Evolutionary conservation across 2,329 filamentous ascomycete species (phyloP).

Genomic region (Biscogniauxia mediterranea): DNA sequence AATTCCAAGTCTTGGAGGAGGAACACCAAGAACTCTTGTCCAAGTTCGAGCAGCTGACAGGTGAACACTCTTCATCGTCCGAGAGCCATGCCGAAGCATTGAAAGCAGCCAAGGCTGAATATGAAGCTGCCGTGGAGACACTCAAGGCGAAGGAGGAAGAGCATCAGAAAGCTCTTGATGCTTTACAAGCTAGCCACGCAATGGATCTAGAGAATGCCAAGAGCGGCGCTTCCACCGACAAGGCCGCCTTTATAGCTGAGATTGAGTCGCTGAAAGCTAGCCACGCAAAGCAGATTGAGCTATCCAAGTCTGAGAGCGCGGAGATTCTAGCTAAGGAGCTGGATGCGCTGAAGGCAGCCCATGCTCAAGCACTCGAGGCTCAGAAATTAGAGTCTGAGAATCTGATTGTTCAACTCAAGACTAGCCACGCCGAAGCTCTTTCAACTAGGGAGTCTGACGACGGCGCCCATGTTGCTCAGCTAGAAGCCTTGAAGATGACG

Average conservation of each 20-base stretch:
- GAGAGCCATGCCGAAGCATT: conserved; percentile 18
- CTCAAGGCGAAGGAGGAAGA: conserved; percentile 51
- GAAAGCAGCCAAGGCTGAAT: conserved; percentile 18
- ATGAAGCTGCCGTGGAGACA: conserved; percentile 41
- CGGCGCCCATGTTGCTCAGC: conserved; percentile 35
- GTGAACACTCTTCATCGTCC: conserved; percentile 20
- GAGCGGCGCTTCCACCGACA: conserved; percentile 48
- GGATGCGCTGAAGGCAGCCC: conserved; percentile 37
- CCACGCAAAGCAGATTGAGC: conserved; percentile 50
- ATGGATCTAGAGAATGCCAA: conserved; percentile 59
- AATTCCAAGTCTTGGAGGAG: conserved; percentile 58
- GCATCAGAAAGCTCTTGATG: conserved; percentile 54
- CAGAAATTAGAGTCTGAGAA: conserved; percentile 42
- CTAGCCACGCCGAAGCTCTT: conserved; percentile 35
- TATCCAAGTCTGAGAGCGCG: conserved; percentile 43
- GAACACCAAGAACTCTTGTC: conserved; percentile 49
- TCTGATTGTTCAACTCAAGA: conserved; percentile 39
- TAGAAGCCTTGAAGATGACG: conserved; percentile 36
- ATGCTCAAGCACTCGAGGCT: conserved; percentile 41
- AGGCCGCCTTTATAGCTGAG: conserved; percentile 47
- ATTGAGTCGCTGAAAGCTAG: conserved; percentile 53
- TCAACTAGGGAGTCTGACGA: conserved; percentile 35
- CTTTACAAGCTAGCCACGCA: conserved; percentile 55
- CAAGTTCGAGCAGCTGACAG: conserved; percentile 28
- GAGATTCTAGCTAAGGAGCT: conserved; percentile 40